Percentiles rank a stretch among this genome's conserved stretches.
Evolutionary conservation across 2,329 filamentous ascomycete species (phyloP).

Genomic region (Colletotrichum sp.): DNA sequence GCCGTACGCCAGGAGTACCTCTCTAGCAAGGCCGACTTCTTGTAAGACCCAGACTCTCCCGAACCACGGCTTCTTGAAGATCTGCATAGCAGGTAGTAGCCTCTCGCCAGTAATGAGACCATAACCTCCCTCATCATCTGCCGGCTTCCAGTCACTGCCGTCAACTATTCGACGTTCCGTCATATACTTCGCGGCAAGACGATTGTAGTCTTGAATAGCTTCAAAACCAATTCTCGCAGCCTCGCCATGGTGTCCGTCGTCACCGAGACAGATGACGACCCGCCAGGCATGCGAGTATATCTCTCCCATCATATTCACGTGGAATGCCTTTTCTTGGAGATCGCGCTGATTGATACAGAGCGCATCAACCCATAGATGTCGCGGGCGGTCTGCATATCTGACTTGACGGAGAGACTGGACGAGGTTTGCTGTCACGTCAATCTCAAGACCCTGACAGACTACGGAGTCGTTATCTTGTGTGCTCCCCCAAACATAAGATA

Average conservation of each 20-base stretch:
- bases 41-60: slow-evolving; percentile 4
- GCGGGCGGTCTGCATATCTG: neutral
- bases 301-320: neutral
- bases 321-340: neutral
- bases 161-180: neutral
- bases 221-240: neutral
- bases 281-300: neutral
- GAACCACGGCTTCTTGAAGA: neutral
- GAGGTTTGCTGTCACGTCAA: neutral
- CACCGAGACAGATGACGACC: neutral
- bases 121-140: neutral
- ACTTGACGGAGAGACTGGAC: neutral
- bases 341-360: neutral
- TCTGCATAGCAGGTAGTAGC: neutral
- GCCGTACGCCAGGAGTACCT: neutral
- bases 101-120: neutral
- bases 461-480: neutral
- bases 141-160: neutral
- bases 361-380: neutral
- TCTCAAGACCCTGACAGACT: neutral
- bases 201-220: neutral
- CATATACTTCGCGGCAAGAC: neutral
- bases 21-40: neutral
- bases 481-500: neutral
- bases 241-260: neutral